Evolutionary conservation across 345 rosid genomes (phyloP).

Genomic region (Gossypium australe): DNA sequence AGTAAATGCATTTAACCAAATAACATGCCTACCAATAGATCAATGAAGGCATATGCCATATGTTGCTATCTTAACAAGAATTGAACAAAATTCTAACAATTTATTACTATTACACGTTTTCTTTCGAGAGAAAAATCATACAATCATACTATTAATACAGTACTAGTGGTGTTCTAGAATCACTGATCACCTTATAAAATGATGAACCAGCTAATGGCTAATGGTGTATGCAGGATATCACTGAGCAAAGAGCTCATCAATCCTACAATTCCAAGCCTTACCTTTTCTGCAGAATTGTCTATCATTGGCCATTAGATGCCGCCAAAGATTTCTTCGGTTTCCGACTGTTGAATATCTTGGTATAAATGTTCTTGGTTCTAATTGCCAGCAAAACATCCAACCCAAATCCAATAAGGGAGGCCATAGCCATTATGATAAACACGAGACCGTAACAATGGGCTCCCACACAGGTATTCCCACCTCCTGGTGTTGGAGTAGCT

Average conservation of each 20-base stretch:
- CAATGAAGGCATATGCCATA: background rate
- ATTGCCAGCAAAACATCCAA: constrained; percentile 57
- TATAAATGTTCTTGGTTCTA: constrained; percentile 57
- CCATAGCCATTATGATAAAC: constrained; percentile 63
- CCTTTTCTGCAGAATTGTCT: background rate
- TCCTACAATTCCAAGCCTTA: constrained; percentile 6
- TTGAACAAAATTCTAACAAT: background rate
- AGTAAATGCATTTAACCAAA: background rate
- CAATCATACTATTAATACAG: background rate
- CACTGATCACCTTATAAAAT: background rate
- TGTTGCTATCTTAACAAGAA: background rate
- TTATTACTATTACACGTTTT: background rate
- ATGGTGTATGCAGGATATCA: constrained; percentile 6
- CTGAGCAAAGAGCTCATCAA: constrained; percentile 25
- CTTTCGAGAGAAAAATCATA: background rate
- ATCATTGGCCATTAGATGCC: constrained; percentile 10
- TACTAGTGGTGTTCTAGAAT: background rate
- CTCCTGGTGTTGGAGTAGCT: constrained; percentile 68
- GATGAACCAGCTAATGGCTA: background rate
- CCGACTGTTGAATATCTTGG: constrained; percentile 46
- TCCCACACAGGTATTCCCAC: constrained; percentile 86
- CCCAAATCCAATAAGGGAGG: constrained; percentile 62
- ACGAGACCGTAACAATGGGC: constrained; percentile 81
- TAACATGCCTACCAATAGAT: background rate
- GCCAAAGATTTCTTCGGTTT: constrained; percentile 34